Evolutionary conservation across 441 rosid species (phyloP).

Genomic region (Erysimum cheiri): DNA sequence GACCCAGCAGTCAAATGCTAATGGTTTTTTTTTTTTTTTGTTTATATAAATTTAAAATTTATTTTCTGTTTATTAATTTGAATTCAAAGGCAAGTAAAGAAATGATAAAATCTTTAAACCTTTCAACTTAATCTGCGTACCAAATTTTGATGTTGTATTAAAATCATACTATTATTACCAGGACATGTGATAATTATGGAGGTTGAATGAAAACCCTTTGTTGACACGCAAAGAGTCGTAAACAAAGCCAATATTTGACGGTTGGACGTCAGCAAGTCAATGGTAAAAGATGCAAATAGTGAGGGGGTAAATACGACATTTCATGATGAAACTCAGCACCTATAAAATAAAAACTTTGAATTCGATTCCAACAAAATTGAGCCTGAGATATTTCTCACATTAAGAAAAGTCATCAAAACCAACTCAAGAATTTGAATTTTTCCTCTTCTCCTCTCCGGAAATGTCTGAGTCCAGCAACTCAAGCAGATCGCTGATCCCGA

Average conservation of each 20-base stretch:
- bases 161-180: neutral
- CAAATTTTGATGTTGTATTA: neutral
- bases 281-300: conserved; percentile 13
- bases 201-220: neutral
- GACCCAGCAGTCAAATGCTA: conserved; percentile 32
- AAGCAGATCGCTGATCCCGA: conserved; percentile 55
- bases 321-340: neutral
- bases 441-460: conserved; percentile 8
- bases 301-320: neutral
- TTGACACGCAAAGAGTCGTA: conserved; percentile 43
- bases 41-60: neutral
- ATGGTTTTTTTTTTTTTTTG: neutral
- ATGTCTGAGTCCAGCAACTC: conserved; percentile 55
- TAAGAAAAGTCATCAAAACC: conserved; percentile 9
- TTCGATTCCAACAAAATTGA: conserved; percentile 3
- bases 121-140: conserved; percentile 4
- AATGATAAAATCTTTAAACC: neutral
- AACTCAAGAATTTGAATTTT: neutral
- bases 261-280: conserved; percentile 3
- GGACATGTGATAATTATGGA: no score
- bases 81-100: conserved; percentile 34
- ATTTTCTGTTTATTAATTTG: conserved; percentile 9
- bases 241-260: conserved; percentile 22
- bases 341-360: conserved; percentile 32
- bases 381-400: neutral